Base-by-base conservation (phyloP, 495 filamentous ascomycete species). In the Talaromyces trachyspermus region DNA sequence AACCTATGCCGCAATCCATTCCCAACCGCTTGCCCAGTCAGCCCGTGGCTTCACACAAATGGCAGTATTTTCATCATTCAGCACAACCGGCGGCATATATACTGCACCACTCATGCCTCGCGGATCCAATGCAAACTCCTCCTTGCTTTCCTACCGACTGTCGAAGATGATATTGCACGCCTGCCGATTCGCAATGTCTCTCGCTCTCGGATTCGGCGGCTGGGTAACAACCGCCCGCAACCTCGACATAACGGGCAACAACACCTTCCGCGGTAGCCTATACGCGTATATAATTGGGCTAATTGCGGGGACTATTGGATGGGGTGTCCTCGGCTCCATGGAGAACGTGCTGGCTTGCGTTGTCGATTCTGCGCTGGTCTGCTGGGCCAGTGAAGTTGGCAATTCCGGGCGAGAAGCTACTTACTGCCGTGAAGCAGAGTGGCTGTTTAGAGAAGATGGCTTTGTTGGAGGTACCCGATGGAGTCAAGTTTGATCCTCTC, bases 211-310 rank as follows among this genome's bases (percentile, higher is more conserved):
- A 1, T 91, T 95, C 58, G 91, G 86, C n/a, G 92, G 87, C 20
- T 98, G 92, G 92, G 88, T 97, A n/a, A 84, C 84, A 44, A 91
- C 89, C 24, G 88, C 92, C 14, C 78, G 84, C 38, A 79, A 81
- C 60, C 66, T 94, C 10, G 64, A 64, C 19, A 66, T 85, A 14
- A 67, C 74, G 29, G 74, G 72, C 15, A 66, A 73, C 30, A 77
- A 73, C 22, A 69, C 75, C 0, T 63, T 83, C 35, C 79, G 71
- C 39, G 92, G 92, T n/a, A 95, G 89, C 56, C 70, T 89, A 32
- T 98, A 98, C 62, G 92, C 89, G 15, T 98, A 98, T 60, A 77
- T 98, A 33, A 87, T 98, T 4, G 92, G 91, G 3, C 57, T 98
- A 46, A 81, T 96, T 50, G 89, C 92, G 11, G 87, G 85, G 26